A percentile compares a stretch with the other conserved stretches of the same genome.
Evolutionary conservation across 169 alveolate species (phyloP).

Genomic region (Condylostoma magnum): DNA sequence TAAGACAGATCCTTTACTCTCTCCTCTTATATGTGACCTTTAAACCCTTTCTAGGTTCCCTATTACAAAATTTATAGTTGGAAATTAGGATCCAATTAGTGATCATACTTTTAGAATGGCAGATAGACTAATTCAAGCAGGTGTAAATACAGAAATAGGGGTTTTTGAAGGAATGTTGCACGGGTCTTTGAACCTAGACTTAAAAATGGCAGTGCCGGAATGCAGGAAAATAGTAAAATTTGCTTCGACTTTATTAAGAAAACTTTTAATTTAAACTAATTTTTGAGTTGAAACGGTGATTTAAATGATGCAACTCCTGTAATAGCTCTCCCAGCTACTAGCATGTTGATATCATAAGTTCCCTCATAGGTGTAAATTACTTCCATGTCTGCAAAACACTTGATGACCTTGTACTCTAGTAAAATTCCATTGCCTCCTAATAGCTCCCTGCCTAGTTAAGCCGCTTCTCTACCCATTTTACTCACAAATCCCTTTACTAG

Average conservation of each 20-base stretch:
- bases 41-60: constrained; percentile 57
- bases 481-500: constrained; percentile 68
- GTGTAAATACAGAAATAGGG: constrained; percentile 1
- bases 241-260: no score
- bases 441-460: constrained; percentile 73
- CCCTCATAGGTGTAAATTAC: constrained; percentile 83
- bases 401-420: constrained; percentile 64
- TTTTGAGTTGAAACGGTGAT: background rate
- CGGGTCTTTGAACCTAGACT: no score
- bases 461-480: constrained; percentile 66
- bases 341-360: constrained; percentile 77
- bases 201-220: no score
- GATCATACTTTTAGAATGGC: constrained; percentile 67
- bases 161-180: no score
- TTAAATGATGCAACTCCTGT: constrained; percentile 47
- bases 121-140: constrained; percentile 31
- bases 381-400: constrained; percentile 72
- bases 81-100: constrained; percentile 75
- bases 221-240: no score
- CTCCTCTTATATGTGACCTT: constrained; percentile 53
- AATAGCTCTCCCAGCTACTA: constrained; percentile 54
- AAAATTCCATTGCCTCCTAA: constrained; percentile 83
- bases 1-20: constrained; percentile 41
- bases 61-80: constrained; percentile 48
- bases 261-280: no score